Evolutionary conservation across 306 rosid genomes (phyloP).

Genomic region (Cucumis hystrix): DNA sequence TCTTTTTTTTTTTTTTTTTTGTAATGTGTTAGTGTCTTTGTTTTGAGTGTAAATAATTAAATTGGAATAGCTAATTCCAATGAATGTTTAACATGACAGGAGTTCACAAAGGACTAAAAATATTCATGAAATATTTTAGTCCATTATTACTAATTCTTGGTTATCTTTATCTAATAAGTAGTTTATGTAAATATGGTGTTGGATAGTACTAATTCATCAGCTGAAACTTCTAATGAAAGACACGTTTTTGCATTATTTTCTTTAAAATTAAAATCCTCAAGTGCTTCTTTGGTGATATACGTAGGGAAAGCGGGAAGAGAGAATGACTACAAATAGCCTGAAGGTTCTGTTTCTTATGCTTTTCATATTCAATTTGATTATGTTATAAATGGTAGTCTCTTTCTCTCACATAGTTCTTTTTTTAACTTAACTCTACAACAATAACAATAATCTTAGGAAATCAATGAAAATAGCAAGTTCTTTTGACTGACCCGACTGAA

Average conservation of each 20-base stretch:
- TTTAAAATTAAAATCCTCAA: background rate
- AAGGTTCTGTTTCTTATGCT: too few relatives aligned
- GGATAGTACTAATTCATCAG: background rate
- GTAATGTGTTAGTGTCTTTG: too few relatives aligned
- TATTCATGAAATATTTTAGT: too few relatives aligned
- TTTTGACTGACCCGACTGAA: background rate
- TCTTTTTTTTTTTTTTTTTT: too few relatives aligned
- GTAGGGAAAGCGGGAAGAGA: background rate
- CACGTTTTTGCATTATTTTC: background rate
- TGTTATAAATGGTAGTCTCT: background rate
- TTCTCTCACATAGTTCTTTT: background rate
- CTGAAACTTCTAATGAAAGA: background rate
- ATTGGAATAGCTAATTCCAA: too few relatives aligned
- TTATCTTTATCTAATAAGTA: background rate
- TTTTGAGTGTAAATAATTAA: too few relatives aligned
- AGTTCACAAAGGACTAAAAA: too few relatives aligned
- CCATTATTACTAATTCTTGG: too few relatives aligned
- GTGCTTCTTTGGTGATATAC: background rate
- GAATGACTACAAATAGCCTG: slow-evolving; percentile 47
- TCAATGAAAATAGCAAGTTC: background rate
- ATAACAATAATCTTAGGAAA: background rate
- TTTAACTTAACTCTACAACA: background rate
- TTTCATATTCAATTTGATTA: too few relatives aligned
- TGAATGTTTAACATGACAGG: too few relatives aligned
- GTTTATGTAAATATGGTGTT: background rate